A percentile compares a stretch with the other conserved stretches of the same genome.
phyloP scores from a whole-genome alignment of 1,284 basidiomycete species.

The Fistulinella cinereoalba region DNA sequence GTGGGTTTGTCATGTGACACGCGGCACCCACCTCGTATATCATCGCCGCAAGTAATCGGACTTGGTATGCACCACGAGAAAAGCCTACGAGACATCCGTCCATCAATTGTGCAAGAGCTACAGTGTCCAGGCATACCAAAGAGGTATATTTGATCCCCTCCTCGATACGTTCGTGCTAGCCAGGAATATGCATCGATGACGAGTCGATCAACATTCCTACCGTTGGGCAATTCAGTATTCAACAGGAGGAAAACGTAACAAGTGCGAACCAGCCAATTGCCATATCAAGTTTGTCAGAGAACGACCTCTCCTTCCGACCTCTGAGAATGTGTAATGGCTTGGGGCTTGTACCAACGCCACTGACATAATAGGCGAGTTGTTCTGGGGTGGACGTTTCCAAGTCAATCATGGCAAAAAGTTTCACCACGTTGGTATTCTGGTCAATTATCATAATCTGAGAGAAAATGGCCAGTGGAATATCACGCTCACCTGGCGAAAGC shows the following conservation, averaged over 20 bases:
- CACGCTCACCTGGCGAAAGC: neutral
- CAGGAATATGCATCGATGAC: slow-evolving; percentile 39
- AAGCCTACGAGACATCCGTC: slow-evolving; percentile 29
- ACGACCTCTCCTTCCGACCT: slow-evolving; percentile 13
- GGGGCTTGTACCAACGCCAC: slow-evolving; percentile 38
- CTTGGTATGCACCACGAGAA: slow-evolving; percentile 38
- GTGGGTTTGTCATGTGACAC: neutral
- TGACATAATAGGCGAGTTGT: slow-evolving; percentile 37
- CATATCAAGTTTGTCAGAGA: slow-evolving; percentile 27
- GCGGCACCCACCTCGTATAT: slow-evolving; percentile 21
- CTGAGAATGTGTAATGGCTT: slow-evolving; percentile 19
- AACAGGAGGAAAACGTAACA: neutral
- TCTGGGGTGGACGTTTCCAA: slow-evolving; percentile 12
- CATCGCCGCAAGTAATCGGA: slow-evolving; percentile 32
- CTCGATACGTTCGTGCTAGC: slow-evolving; percentile 37
- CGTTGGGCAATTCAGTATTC: neutral
- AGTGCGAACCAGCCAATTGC: slow-evolving; percentile 26
- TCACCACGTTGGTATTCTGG: slow-evolving; percentile 29
- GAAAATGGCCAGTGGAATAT: no score
- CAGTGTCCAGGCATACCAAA: slow-evolving; percentile 33
- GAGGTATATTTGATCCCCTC: slow-evolving; percentile 42
- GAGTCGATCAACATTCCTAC: slow-evolving; percentile 31
- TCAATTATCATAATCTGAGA: no score
- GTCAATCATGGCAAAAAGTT: slow-evolving; percentile 30
- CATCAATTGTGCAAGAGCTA: neutral